Percentiles rank a stretch among this genome's conserved stretches.
Evolutionary conservation across 2,329 filamentous ascomycete species (phyloP).

Genomic region (Fusarium multiceps): DNA sequence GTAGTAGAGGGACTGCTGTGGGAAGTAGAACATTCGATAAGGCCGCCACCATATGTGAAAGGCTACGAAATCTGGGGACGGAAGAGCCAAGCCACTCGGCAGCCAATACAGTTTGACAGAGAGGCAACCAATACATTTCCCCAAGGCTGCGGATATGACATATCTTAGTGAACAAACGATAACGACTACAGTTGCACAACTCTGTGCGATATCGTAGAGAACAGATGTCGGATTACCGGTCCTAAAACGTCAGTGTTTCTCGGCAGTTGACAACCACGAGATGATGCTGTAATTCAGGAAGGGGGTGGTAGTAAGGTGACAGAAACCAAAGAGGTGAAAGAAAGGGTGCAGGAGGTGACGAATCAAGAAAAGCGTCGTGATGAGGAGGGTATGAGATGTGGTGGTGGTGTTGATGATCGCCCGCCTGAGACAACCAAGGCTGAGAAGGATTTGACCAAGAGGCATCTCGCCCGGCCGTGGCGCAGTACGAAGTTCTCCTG

Average conservation of each 20-base stretch:
- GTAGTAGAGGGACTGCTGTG: constrained; percentile 29
- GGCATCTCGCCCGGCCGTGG: constrained; percentile 28
- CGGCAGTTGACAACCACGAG: constrained; percentile 38
- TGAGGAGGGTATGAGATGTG: constrained; percentile 34
- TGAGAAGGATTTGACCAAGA: constrained; percentile 31
- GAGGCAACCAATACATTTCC: constrained; percentile 19
- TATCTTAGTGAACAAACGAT: not conserved
- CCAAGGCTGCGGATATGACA: constrained; percentile 14
- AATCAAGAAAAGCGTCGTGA: constrained; percentile 36
- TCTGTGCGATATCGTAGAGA: not conserved
- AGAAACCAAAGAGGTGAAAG: constrained; percentile 5
- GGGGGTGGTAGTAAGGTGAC: constrained; percentile 21
- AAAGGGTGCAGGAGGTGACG: constrained; percentile 34
- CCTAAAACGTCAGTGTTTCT: constrained; percentile 18
- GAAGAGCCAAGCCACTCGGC: constrained; percentile 37
- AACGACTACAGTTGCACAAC: constrained; percentile 1
- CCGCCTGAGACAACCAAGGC: constrained; percentile 45
- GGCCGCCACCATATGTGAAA: constrained; percentile 34
- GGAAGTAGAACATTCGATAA: constrained; percentile 38
- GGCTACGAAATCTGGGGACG: constrained; percentile 38
- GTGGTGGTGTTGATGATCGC: constrained; percentile 43
- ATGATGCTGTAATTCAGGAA: not conserved
- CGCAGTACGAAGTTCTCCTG: constrained; percentile 23
- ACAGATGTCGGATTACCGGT: not conserved
- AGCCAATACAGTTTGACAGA: constrained; percentile 12